Evolutionary conservation across 352 stramenopile species (phyloP).

Genomic region (Blastocystis sp.): DNA sequence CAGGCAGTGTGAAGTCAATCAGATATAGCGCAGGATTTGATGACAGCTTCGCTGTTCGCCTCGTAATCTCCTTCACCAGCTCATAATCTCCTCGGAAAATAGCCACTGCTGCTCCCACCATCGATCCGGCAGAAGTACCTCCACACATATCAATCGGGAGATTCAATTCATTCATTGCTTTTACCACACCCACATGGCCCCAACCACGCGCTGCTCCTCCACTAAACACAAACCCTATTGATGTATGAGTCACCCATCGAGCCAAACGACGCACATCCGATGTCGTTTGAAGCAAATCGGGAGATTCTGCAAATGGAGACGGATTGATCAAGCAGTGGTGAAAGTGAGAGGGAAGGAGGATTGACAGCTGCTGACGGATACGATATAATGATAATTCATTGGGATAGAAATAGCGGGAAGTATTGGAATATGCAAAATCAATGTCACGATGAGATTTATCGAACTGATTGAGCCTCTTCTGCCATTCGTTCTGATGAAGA

Average conservation of each 20-base stretch:
- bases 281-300: background rate
- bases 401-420: constrained; percentile 21
- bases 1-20: constrained; percentile 31
- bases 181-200: constrained; percentile 85
- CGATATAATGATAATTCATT: constrained; percentile 19
- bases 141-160: constrained; percentile 86
- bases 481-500: constrained; percentile 32
- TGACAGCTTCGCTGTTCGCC: background rate
- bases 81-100: constrained; percentile 46
- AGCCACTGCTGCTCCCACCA: background rate
- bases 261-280: constrained; percentile 77
- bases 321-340: constrained; percentile 63
- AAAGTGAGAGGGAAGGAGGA: constrained; percentile 16
- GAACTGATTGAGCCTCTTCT: constrained; percentile 29
- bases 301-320: background rate
- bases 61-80: constrained; percentile 49
- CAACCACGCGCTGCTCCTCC: constrained; percentile 83
- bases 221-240: constrained; percentile 84
- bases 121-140: constrained; percentile 71
- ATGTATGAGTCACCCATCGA: constrained; percentile 81
- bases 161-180: constrained; percentile 81
- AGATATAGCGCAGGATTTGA: constrained; percentile 32
- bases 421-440: constrained; percentile 15
- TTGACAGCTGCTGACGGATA: background rate
- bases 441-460: constrained; percentile 27